Evolutionary conservation across 768 basidiomycete species (phyloP), one percentile per base, ranked within the genome.

Genomic region (Macrolepiota dolichaula): DNA sequence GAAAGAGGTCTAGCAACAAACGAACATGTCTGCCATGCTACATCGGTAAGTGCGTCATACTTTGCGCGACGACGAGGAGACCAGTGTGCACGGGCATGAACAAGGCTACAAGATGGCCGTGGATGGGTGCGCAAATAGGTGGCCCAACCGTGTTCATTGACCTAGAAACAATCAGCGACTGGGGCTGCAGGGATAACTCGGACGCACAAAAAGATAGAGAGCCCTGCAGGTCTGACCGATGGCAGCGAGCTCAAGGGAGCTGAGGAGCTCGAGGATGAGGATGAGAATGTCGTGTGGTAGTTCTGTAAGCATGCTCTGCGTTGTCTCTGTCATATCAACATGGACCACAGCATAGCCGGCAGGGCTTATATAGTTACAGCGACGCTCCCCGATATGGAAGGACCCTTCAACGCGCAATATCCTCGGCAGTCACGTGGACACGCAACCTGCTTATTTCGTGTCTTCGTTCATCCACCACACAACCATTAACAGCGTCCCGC

Each of bases 1-100:
- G 85, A 82, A 9, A 91, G 76, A 1, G 88, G 89, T 1, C 87
- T 81, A 3, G 88, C 87, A 22, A 88, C 72, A 61, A 89, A 89
- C 49, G 73, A 67, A 44, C 70, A 69, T 22, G 65, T 69, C 3
- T 72, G 63, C 89, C 89, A 91, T 11, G 81, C 74, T 2, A 66
- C 62, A 67, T 90, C 88, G 4, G 79, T 69, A 7, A 83, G 68
- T n/a, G 71, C 68, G 64, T 88, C 75, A 63, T 88, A 86, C 51
- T 76, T 78, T 1, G 79, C 80, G 61, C 77, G 76, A 1, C 62
- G 70, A 44, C 73, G 71, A 15, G 81, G 63, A 15, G 75, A 71
- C 85, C 86, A 87, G 12, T 61, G 59, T 1, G 69, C 64, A 25
- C 81, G 74, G 1, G 81, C 72, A 35, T 73, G 75, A 2, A 74